These are phyloP conservation scores for Aspergillus arachidicola DNA, from an alignment of 2,329 filamentous ascomycete genomes.

Conservation along the genomic window DNA sequence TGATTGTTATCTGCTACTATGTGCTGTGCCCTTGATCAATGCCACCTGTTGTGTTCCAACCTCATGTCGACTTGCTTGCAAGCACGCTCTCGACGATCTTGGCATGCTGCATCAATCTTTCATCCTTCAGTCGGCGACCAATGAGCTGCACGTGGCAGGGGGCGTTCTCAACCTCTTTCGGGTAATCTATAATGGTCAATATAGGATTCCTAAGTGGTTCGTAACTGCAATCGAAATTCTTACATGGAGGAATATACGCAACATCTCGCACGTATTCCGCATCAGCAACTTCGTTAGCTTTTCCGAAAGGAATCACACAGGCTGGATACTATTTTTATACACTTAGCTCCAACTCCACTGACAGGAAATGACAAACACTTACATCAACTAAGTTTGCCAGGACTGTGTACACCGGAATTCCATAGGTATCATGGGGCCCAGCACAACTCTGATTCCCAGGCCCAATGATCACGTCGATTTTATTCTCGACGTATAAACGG, in stretches of 20 bases:
- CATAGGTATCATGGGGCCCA: constrained; percentile 25
- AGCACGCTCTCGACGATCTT: constrained; percentile 18
- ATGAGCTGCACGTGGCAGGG: constrained; percentile 29
- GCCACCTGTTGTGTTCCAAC: background rate
- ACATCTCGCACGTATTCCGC: constrained; percentile 23
- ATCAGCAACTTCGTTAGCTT: constrained; percentile 19
- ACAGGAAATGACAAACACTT: constrained; percentile 1
- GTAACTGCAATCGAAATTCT: background rate
- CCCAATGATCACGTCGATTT: constrained; percentile 25
- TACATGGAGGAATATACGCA: constrained; percentile 24
- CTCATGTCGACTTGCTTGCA: background rate
- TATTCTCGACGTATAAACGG: constrained; percentile 19
- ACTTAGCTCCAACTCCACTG: background rate
- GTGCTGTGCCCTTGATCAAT: background rate
- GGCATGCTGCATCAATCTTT: constrained; percentile 22
- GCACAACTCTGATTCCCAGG: constrained; percentile 28
- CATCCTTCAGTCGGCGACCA: constrained; percentile 27
- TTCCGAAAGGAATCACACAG: constrained; percentile 25
- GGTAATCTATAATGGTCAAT: constrained; percentile 15
- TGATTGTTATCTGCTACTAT: background rate
- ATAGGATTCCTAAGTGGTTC: background rate
- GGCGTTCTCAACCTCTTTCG: constrained; percentile 22
- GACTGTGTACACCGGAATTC: constrained; percentile 23
- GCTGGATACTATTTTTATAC: constrained; percentile 20
- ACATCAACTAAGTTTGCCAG: constrained; percentile 28